These are phyloP conservation scores for Inonotus obliquus DNA, from an alignment of 1,284 basidiomycete species.

Conservation along the genomic window DNA sequence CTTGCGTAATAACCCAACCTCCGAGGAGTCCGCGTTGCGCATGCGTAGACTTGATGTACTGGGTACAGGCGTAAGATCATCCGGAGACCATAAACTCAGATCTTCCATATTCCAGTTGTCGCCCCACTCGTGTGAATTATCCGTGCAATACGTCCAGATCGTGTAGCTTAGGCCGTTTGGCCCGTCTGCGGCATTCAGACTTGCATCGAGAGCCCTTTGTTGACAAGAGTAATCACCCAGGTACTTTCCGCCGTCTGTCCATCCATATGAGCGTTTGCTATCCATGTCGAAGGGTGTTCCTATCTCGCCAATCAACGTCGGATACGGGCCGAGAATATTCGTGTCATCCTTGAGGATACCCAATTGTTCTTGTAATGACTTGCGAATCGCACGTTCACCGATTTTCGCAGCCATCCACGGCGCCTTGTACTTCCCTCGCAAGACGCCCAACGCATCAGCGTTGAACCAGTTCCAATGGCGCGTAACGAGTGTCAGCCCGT, in stretches of 20 bases:
- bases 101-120: constrained; percentile 98
- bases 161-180: constrained; percentile 80
- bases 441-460: constrained; percentile 87
- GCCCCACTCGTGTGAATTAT: constrained; percentile 82
- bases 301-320: constrained; percentile 94
- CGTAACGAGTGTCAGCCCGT: constrained; percentile 82
- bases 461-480: constrained; percentile 97
- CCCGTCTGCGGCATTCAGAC: constrained; percentile 86
- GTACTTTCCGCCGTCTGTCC: constrained; percentile 68
- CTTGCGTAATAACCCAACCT: constrained; percentile 12
- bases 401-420: constrained; percentile 67
- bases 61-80: constrained; percentile 51
- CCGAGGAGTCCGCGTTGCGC: constrained; percentile 5
- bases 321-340: constrained; percentile 68
- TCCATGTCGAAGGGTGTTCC: constrained; percentile 95
- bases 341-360: constrained; percentile 75
- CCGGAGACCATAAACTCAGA: constrained; percentile 81
- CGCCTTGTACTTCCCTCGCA: constrained; percentile 83
- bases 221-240: constrained; percentile 79
- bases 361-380: constrained; percentile 81
- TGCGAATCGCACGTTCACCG: constrained; percentile 80
- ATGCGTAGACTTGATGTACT: constrained; percentile 22
- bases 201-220: constrained; percentile 87
- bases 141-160: constrained; percentile 88
- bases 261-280: constrained; percentile 78